Conservation (phyloP, 139 green algal species). For the Pleodorina starrii region DNA sequence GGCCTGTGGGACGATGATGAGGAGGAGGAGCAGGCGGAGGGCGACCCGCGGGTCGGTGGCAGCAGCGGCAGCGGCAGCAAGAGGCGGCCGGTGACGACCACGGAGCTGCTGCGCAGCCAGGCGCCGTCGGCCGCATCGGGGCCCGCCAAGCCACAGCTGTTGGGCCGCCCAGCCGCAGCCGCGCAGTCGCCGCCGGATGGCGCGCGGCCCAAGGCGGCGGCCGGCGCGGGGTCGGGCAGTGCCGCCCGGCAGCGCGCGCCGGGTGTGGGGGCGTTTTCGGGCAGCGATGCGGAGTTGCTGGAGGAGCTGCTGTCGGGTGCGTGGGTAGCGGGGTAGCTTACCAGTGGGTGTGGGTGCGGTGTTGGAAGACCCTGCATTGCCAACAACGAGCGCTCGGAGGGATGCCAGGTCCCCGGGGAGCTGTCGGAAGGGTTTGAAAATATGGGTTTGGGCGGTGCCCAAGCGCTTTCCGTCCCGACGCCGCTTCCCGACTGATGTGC, state of each 20-base stretch:
- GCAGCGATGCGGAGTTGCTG: background rate
- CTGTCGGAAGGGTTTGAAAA: background rate
- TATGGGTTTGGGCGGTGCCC: background rate
- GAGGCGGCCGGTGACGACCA: slow-evolving; percentile 1
- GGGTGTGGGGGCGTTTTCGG: background rate
- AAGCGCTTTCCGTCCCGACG: background rate
- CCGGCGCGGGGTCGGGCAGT: background rate
- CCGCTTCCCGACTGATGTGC: no score
- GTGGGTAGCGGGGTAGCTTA: background rate
- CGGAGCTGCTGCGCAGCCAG: background rate
- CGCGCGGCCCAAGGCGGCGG: background rate
- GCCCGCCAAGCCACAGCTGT: background rate
- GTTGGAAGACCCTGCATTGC: background rate
- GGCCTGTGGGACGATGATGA: background rate
- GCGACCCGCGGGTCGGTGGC: no score
- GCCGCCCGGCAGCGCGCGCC: background rate
- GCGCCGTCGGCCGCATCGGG: background rate
- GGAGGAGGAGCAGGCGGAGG: background rate
- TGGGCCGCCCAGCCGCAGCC: background rate
- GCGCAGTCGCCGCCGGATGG: no score
- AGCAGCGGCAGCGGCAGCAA: background rate
- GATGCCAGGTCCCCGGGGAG: background rate
- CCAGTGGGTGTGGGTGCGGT: background rate
- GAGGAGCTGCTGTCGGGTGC: slow-evolving; percentile 23
- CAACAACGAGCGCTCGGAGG: background rate